Percentiles rank a stretch among this genome's conserved stretches.
Evolutionary conservation across 1,139 yeast genomes (phyloP).

Genomic region (Candida tunisiensis): DNA sequence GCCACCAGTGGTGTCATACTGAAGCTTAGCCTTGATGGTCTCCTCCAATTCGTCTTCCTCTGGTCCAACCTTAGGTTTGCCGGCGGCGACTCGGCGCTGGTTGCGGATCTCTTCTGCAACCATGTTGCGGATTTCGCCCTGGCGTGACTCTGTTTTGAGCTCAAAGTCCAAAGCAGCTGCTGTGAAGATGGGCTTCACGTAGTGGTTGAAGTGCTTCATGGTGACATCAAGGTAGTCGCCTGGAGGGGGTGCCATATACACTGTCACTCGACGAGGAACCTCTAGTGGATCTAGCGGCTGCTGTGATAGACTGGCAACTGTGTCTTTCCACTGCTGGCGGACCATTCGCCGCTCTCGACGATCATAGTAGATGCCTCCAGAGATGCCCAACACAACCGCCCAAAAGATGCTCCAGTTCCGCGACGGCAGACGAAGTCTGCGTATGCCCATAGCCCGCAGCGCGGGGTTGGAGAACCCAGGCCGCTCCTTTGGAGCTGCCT

Average conservation of each 20-base stretch:
- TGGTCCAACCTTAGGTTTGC: slow-evolving; percentile 11
- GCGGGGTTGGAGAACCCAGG: slow-evolving; percentile 74
- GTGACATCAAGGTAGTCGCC: slow-evolving; percentile 76
- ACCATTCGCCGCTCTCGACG: slow-evolving; percentile 52
- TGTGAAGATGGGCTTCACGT: slow-evolving; percentile 73
- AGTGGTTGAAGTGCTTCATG: slow-evolving; percentile 56
- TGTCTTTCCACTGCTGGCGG: slow-evolving; percentile 47
- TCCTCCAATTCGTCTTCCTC: slow-evolving; percentile 15
- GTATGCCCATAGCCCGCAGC: slow-evolving; percentile 73
- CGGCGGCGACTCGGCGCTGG: slow-evolving; percentile 30
- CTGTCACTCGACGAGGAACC: slow-evolving; percentile 59
- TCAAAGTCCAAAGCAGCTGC: slow-evolving; percentile 82
- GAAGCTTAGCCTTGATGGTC: slow-evolving; percentile 11
- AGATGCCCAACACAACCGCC: slow-evolving; percentile 44
- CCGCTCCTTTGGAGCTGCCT: slow-evolving; percentile 2
- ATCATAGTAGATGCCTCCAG: slow-evolving; percentile 70
- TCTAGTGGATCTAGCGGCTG: slow-evolving; percentile 29
- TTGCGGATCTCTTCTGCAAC: slow-evolving; percentile 77
- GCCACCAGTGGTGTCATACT: slow-evolving; percentile 42
- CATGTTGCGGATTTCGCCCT: slow-evolving; percentile 69
- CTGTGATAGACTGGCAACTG: slow-evolving; percentile 35
- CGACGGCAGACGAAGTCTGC: slow-evolving; percentile 61
- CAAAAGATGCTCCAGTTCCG: slow-evolving; percentile 91
- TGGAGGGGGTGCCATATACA: slow-evolving; percentile 92
- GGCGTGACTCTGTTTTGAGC: slow-evolving; percentile 50